Conservation (phyloP, 305 asterid genomes). For the Galium porrigens region DNA sequence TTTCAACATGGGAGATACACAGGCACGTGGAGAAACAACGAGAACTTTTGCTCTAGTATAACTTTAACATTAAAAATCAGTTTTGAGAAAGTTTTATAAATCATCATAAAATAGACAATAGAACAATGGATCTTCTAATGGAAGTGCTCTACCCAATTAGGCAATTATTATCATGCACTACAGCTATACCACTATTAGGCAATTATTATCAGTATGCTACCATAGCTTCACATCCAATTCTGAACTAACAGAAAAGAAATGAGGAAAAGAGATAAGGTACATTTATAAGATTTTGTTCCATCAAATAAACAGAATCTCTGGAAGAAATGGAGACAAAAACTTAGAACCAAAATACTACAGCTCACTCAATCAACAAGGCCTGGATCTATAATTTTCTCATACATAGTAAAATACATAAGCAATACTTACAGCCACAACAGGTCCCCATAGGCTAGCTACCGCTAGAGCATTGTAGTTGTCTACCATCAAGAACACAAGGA, state of each 20-base stretch:
- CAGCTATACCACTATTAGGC: not conserved
- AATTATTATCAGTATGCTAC: not conserved
- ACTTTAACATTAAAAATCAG: not conserved
- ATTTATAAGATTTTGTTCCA: not conserved
- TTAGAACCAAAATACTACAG: not conserved
- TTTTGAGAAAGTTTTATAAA: not conserved
- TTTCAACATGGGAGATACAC: not conserved
- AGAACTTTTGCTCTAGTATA: not conserved
- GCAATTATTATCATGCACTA: not conserved
- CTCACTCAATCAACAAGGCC: not conserved
- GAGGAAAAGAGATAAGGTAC: not conserved
- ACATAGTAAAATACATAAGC: not conserved
- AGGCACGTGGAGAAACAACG: not conserved
- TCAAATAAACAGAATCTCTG: not conserved
- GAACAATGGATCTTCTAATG: not conserved
- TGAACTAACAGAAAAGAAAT: not conserved
- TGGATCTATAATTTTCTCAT: not conserved
- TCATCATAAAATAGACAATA: not conserved
- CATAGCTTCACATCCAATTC: not conserved
- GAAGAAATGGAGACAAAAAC: not conserved
- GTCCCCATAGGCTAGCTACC: slow-evolving; percentile 78
- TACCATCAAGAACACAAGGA: slow-evolving; percentile 33
- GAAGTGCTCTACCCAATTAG: not conserved
- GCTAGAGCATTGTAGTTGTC: slow-evolving; percentile 63
- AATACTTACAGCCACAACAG: slow-evolving; percentile 85